These are phyloP conservation scores for Scedosporium dehoogii DNA, from an alignment of 2,329 filamentous ascomycete species.

Conservation along the genomic window DNA sequence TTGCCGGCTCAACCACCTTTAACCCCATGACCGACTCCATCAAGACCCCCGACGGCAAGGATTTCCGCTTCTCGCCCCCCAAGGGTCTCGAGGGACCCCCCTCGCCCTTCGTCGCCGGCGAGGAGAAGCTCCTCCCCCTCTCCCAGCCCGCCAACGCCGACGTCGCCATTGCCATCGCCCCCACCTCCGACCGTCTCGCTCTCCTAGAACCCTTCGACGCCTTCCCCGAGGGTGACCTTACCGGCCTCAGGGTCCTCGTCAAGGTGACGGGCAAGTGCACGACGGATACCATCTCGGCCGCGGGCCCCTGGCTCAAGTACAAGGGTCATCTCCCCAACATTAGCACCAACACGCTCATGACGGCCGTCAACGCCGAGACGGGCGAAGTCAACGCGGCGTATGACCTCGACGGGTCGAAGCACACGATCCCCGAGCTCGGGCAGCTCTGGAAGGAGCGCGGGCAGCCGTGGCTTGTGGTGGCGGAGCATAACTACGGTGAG, in stretches of 20 bases:
- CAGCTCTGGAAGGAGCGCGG: constrained; percentile 68
- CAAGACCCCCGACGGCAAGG: constrained; percentile 65
- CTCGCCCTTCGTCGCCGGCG: constrained; percentile 66
- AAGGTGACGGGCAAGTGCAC: constrained; percentile 98
- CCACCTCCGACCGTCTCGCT: constrained; percentile 82
- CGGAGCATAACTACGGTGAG: constrained; percentile 96
- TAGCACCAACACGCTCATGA: constrained; percentile 92
- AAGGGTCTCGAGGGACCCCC: constrained; percentile 55
- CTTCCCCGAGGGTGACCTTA: constrained; percentile 69
- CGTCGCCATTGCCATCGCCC: constrained; percentile 67
- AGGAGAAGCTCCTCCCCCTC: constrained; percentile 62
- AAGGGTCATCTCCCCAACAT: constrained; percentile 99
- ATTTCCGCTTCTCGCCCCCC: constrained; percentile 78
- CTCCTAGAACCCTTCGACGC: constrained; percentile 81
- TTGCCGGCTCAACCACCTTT: constrained; percentile 86
- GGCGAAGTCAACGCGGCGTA: constrained; percentile 88
- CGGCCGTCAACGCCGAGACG: constrained; percentile 84
- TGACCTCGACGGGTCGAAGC: constrained; percentile 65
- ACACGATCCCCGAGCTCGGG: constrained; percentile 80
- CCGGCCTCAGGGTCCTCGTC: constrained; percentile 75
- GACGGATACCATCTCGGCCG: constrained; percentile 95
- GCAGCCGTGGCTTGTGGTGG: constrained; percentile 84
- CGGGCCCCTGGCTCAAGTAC: constrained; percentile 97
- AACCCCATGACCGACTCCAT: constrained; percentile 88
- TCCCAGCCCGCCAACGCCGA: constrained; percentile 61